Evolutionary conservation across 257 asterid species (phyloP), one percentile per base, ranked within the genome.

Genomic region (Pogostemon cablin): DNA sequence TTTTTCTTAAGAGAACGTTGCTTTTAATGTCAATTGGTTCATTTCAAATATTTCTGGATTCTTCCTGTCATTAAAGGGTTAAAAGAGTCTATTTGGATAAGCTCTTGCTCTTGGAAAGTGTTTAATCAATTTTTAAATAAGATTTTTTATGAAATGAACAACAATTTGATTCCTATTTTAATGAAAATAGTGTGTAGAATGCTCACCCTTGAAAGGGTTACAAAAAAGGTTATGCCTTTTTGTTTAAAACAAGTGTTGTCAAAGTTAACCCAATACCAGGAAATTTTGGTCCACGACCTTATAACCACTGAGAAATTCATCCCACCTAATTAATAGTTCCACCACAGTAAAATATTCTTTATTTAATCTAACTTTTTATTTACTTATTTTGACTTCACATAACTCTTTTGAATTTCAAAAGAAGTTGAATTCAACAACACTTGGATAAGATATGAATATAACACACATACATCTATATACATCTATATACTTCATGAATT

Each of bases 231-330:
- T 6, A 8, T 40, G 38, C 6, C 2, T 61, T 61, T 39, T 48
- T 40, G 47, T 61, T 3, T n/a, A 39, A 40, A 61, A 39, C 58
- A 1, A 38, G 50, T 67, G 49, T 67, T 50, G 62, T 52, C 69
- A 15, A 47, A 65, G 34, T 46, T 46, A 46, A 47, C 57, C 7
- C 46, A 38, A 5, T 7, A n/a, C n/a, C n/a, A 42, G 47, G 8
- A 5, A 42, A 42, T 3, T 42, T 8, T 42, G 47, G 8, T 42
- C 47, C 47, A 42, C 47, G 2, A 42, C 6, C 8, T 42, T 25
- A 25, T 1, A 25, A 25, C 32, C 32, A 25, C 32, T 25, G 0
- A 25, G 32, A 1, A 25, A 25, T 25, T 1, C 32, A 25, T 25
- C 32, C 32, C 32, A 25, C 2, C 0, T 25, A 25, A 25, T 25